phyloP scores from a whole-genome alignment of 164 flowering plant species.

The Kalanchoe fedtschenkoi region DNA sequence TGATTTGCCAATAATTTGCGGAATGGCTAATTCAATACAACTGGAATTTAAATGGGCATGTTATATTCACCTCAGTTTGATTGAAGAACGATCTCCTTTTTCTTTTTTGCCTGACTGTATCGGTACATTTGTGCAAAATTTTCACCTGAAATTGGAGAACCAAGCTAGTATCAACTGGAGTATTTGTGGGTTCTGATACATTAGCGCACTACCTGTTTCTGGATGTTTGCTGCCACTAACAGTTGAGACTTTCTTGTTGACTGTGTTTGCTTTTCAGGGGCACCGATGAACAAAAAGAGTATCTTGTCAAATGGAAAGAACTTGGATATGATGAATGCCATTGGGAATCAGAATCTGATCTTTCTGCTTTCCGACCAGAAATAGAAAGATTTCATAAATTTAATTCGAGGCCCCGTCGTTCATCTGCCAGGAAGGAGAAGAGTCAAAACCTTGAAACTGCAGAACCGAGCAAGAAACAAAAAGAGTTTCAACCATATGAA shows the following conservation, averaged over 20 bases:
- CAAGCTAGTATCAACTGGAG: background rate
- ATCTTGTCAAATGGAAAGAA: conserved; percentile 91
- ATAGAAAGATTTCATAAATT: conserved; percentile 58
- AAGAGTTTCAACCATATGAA: conserved; percentile 83
- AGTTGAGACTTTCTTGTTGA: background rate
- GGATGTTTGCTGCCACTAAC: background rate
- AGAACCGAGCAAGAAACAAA: conserved; percentile 47
- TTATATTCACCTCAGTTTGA: too few relatives aligned
- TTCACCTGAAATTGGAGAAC: background rate
- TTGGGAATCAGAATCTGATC: conserved; percentile 86
- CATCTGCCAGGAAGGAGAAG: conserved; percentile 42
- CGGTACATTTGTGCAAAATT: too few relatives aligned
- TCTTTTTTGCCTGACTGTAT: too few relatives aligned
- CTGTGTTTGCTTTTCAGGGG: conserved; percentile 31
- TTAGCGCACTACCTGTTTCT: background rate
- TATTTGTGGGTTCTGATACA: background rate
- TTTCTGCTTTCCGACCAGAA: conserved; percentile 75
- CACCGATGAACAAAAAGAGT: conserved; percentile 62
- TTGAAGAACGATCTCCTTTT: too few relatives aligned
- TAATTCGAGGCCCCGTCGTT: conserved; percentile 37
- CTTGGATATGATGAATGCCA: conserved; percentile 86
- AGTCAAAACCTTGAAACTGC: conserved; percentile 29
- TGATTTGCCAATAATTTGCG: background rate
- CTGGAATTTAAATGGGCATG: background rate
- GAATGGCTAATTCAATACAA: background rate